Percentiles rank a stretch among this genome's conserved stretches.
These are phyloP conservation scores for Solanum chacoense DNA, from an alignment of 305 asterid species.

Conservation along the genomic window DNA sequence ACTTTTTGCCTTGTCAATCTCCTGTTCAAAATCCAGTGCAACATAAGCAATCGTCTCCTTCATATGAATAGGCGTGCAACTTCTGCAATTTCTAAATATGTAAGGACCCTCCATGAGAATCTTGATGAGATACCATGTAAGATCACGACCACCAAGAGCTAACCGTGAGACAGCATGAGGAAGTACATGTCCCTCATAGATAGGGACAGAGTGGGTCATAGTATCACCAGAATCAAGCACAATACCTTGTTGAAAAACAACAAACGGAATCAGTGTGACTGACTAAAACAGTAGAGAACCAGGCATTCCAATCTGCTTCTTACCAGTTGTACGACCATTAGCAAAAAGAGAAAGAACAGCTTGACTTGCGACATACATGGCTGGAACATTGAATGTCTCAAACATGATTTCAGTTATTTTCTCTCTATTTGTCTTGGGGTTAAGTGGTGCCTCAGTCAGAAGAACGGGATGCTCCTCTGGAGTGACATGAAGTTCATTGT, in stretches of 20 bases:
- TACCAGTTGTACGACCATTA: neutral
- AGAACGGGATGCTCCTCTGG: slow-evolving; percentile 26
- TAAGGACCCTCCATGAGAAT: neutral
- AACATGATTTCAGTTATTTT: slow-evolving; percentile 28
- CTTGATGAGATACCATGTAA: neutral
- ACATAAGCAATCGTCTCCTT: neutral
- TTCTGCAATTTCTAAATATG: neutral
- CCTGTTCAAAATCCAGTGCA: neutral
- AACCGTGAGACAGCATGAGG: neutral
- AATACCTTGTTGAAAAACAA: neutral
- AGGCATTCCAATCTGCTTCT: neutral
- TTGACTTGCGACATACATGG: slow-evolving; percentile 20
- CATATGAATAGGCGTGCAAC: accelerated
- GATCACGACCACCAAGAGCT: neutral
- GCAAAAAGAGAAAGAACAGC: neutral
- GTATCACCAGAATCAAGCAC: neutral
- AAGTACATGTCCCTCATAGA: neutral
- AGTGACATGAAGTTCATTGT: slow-evolving; percentile 20
- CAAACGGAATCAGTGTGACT: too few species aligned
- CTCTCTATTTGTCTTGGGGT: slow-evolving; percentile 28
- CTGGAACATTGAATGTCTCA: slow-evolving; percentile 25
- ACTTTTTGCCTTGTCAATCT: neutral
- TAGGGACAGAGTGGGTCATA: neutral
- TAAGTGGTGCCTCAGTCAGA: slow-evolving; percentile 29
- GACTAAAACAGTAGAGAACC: neutral